A percentile compares a stretch with the other conserved stretches of the same genome.
phyloP scores from a whole-genome alignment of 1,284 basidiomycete species.

The Marasmius sp. region DNA sequence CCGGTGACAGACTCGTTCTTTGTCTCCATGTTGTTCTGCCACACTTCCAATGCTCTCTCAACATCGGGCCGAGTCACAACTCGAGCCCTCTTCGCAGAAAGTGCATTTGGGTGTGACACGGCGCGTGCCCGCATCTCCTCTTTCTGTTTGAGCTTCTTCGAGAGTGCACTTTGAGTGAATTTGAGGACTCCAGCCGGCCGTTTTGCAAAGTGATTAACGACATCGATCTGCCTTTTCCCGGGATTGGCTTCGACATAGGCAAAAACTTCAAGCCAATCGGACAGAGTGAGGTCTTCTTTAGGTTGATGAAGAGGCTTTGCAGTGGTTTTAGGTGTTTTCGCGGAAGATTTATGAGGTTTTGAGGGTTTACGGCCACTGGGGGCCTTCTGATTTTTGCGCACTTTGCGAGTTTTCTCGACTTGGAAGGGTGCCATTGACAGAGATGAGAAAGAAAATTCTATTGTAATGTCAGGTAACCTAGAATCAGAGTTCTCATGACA shows the following conservation, averaged over 20 bases:
- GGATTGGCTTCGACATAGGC: slow-evolving; percentile 14
- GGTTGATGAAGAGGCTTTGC: not conserved
- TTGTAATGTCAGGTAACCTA: no score
- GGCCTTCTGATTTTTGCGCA: no score
- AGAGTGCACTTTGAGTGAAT: slow-evolving; percentile 10
- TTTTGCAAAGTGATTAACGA: slow-evolving; percentile 16
- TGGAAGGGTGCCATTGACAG: no score
- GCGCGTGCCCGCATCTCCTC: slow-evolving; percentile 1
- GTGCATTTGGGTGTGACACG: not conserved
- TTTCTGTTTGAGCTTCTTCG: not conserved
- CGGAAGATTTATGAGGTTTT: no score
- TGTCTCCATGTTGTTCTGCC: slow-evolving; percentile 29
- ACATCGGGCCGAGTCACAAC: slow-evolving; percentile 29
- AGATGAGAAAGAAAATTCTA: no score
- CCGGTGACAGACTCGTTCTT: slow-evolving; percentile 24
- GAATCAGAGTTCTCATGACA: no score
- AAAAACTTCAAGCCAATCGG: slow-evolving; percentile 18
- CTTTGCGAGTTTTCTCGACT: no score
- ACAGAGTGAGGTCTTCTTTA: slow-evolving; percentile 13
- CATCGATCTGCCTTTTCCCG: slow-evolving; percentile 6
- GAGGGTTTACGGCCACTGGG: no score
- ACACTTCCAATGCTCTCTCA: slow-evolving; percentile 27
- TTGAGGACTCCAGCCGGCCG: slow-evolving; percentile 7
- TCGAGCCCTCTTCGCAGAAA: slow-evolving; percentile 13
- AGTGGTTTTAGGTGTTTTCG: not conserved